These are phyloP conservation scores for Psilocybe mexicana DNA, from an alignment of 1,284 basidiomycete genomes.

Conservation along the genomic window DNA sequence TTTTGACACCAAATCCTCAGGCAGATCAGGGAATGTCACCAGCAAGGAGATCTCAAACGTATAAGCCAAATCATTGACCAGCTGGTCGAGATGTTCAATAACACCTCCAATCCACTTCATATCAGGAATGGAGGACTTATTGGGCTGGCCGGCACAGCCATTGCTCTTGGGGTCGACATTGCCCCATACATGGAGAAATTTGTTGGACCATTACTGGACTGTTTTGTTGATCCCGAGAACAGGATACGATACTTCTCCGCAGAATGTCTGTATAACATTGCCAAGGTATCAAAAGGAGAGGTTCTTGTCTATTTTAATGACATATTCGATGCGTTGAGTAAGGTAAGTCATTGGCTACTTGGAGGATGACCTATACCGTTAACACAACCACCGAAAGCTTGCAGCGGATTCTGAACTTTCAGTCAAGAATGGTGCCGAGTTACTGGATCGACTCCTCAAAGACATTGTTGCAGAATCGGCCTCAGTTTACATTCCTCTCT, in stretches of 20 bases:
- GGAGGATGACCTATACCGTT: neutral
- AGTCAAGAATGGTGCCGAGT: constrained; percentile 98
- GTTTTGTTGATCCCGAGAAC: constrained; percentile 94
- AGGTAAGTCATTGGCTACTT: constrained; percentile 54
- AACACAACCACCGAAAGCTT: constrained; percentile 54
- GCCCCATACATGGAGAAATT: constrained; percentile 94
- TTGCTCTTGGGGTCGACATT: constrained; percentile 92
- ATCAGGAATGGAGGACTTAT: constrained; percentile 95
- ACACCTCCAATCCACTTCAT: constrained; percentile 79
- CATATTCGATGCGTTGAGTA: constrained; percentile 96
- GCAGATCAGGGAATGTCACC: constrained; percentile 86
- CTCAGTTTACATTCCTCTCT: constrained; percentile 91
- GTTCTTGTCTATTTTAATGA: constrained; percentile 98
- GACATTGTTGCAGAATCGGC: constrained; percentile 98
- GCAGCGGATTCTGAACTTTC: constrained; percentile 95
- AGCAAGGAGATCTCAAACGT: constrained; percentile 76
- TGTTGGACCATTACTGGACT: constrained; percentile 87
- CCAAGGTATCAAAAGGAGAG: constrained; percentile 97
- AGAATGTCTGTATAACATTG: constrained; percentile 98
- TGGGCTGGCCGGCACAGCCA: constrained; percentile 94
- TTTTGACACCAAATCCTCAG: constrained; percentile 34
- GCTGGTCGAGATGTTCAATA: constrained; percentile 89
- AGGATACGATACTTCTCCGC: constrained; percentile 97
- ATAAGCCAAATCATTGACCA: constrained; percentile 93
- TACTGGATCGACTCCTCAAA: constrained; percentile 96